A percentile compares a stretch with the other conserved stretches of the same genome.
Evolutionary conservation across 2,329 filamentous ascomycete species (phyloP).

Genomic region (Teratosphaeria epicoccoides): DNA sequence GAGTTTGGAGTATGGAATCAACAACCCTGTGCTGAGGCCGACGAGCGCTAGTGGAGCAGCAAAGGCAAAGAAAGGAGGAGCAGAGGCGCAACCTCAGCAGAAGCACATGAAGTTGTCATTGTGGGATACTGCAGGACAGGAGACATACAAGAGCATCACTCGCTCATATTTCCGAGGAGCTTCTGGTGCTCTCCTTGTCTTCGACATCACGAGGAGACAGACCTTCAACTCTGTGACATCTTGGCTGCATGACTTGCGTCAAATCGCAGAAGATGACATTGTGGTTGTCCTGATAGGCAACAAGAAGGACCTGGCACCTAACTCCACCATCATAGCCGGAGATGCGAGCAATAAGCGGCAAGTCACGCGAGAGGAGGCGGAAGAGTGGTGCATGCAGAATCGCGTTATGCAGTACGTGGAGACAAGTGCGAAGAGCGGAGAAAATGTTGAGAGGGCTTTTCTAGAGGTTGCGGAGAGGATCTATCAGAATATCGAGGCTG

Average conservation of each 20-base stretch:
- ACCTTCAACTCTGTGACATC: conserved; percentile 83
- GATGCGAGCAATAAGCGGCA: conserved; percentile 53
- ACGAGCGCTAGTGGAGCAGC: conserved; percentile 9
- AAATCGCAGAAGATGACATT: conserved; percentile 92
- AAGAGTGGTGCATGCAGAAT: conserved; percentile 78
- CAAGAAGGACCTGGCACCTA: conserved; percentile 68
- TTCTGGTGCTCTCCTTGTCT: conserved; percentile 71
- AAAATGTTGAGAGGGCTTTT: conserved; percentile 88
- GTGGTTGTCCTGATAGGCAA: conserved; percentile 93
- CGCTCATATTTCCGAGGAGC: conserved; percentile 85
- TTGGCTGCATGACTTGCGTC: conserved; percentile 87
- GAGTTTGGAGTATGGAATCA: conserved; percentile 46
- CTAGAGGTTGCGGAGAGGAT: conserved; percentile 89
- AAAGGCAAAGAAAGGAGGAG: conserved; percentile 9
- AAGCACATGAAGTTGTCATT: conserved; percentile 88
- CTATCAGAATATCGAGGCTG: conserved; percentile 91
- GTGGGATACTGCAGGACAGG: conserved; percentile 94
- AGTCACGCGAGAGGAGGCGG: conserved; percentile 71
- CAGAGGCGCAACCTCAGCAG: conserved; percentile 34
- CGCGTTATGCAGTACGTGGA: conserved; percentile 89
- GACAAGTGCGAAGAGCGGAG: conserved; percentile 89
- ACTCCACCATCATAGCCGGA: conserved; percentile 27
- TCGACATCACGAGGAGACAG: conserved; percentile 76
- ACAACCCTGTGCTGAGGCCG: conserved; percentile 31
- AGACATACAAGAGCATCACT: conserved; percentile 95